Evolutionary conservation across 2,329 filamentous ascomycete species (phyloP).

Genomic region (Apiospora arundinis): DNA sequence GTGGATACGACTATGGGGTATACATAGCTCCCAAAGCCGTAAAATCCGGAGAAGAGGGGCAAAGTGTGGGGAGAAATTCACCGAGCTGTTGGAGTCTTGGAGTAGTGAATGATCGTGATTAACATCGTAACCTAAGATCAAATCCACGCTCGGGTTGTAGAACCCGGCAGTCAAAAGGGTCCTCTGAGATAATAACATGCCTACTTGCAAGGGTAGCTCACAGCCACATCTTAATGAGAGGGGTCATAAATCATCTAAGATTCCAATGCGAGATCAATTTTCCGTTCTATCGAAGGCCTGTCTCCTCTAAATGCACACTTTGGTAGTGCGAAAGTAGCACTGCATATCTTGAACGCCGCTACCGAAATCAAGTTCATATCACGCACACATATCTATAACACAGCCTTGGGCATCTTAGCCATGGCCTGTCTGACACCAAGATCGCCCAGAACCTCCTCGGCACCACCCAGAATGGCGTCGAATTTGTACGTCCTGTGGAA

Average conservation of each 20-base stretch:
- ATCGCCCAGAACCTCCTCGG: constrained; percentile 83
- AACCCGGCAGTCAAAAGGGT: background rate
- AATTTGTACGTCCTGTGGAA: constrained; percentile 88
- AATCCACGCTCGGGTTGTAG: background rate
- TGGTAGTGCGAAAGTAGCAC: background rate
- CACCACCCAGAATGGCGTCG: constrained; percentile 77
- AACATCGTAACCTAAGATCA: background rate
- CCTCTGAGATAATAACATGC: too few species aligned
- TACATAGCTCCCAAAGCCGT: constrained; percentile 3
- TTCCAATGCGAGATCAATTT: background rate
- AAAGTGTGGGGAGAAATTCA: constrained; percentile 2
- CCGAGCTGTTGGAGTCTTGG: background rate
- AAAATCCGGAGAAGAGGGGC: constrained; percentile 11
- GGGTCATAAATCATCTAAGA: background rate
- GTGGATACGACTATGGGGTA: background rate
- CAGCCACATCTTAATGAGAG: background rate
- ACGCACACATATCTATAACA: constrained; percentile 10
- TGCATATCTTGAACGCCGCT: background rate
- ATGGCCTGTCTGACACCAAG: constrained; percentile 84
- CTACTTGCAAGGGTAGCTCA: background rate
- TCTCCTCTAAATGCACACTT: background rate
- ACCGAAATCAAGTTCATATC: background rate
- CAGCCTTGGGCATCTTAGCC: constrained; percentile 78
- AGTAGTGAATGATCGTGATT: background rate
- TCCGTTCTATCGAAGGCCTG: background rate